A percentile compares a stretch with the other conserved stretches of the same genome.
These are phyloP conservation scores for Purpureocillium lavendulum DNA, from an alignment of 2,329 filamentous ascomycete genomes.

Conservation along the genomic window DNA sequence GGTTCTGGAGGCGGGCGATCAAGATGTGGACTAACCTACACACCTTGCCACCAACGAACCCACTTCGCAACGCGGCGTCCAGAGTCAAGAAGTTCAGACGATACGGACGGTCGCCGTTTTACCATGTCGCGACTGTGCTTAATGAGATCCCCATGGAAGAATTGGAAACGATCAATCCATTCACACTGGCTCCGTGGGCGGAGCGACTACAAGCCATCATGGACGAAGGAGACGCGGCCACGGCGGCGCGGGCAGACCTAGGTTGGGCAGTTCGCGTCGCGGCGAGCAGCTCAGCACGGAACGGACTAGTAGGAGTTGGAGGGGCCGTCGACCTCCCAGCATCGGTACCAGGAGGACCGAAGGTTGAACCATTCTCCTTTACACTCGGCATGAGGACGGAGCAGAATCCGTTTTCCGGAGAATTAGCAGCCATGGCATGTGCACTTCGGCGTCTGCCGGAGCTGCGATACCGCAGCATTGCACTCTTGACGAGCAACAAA, in stretches of 20 bases:
- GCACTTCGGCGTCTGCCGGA: constrained; percentile 7
- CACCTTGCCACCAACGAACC: constrained; percentile 4
- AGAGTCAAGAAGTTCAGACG: constrained; percentile 4
- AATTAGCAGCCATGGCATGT: constrained; percentile 10
- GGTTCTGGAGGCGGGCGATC: constrained; percentile 8
- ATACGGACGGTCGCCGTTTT: constrained; percentile 3
- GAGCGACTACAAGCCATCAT: constrained; percentile 1
- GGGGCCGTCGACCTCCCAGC: constrained; percentile 4
- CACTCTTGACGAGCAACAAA: constrained; percentile 10
- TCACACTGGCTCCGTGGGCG: constrained; percentile 5
- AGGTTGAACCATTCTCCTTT: constrained; percentile 9
- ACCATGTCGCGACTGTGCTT: constrained; percentile 3
- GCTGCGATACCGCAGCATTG: constrained; percentile 4
- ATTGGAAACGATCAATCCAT: constrained; percentile 6
- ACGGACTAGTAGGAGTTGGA: constrained; percentile 10
- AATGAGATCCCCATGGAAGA: constrained; percentile 2
- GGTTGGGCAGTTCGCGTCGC: constrained; percentile 5
- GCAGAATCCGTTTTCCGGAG: constrained; percentile 11
- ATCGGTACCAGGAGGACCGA: constrained; percentile 2
- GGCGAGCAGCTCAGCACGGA: constrained; percentile 10
- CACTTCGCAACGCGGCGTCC: background rate
- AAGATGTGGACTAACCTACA: constrained; percentile 5
- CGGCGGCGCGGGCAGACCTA: background rate
- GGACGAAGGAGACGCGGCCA: background rate
- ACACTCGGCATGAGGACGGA: constrained; percentile 10